These are phyloP conservation scores for Cetraspora pellucida DNA, from an alignment of 192 early-diverging fungal species.

Conservation along the genomic window DNA sequence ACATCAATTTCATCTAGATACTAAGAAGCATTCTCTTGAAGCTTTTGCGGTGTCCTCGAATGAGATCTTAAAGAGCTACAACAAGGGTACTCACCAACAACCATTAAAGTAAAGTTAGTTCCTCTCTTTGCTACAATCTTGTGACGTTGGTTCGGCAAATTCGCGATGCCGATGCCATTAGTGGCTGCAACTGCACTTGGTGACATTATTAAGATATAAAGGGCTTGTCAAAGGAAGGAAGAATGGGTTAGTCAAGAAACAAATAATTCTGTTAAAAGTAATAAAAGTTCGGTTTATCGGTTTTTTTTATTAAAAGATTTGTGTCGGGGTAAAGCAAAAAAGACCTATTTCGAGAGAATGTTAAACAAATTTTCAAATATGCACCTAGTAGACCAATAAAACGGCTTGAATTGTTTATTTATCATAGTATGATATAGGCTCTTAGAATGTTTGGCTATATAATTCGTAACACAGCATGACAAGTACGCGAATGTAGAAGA, in stretches of 20 bases:
- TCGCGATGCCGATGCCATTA: slow-evolving; percentile 93
- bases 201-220: slow-evolving; percentile 37
- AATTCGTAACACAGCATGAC: too few relatives aligned
- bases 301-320: slow-evolving; percentile 17
- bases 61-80: neutral
- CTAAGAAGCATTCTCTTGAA: neutral
- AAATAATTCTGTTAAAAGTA: slow-evolving; percentile 12
- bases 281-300: neutral
- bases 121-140: slow-evolving; percentile 98
- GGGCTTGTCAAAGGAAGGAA: slow-evolving; percentile 15
- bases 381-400: too few relatives aligned
- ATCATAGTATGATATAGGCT: too few relatives aligned
- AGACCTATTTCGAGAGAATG: too few relatives aligned
- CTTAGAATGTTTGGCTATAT: too few relatives aligned
- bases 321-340: too few relatives aligned
- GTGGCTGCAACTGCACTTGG: slow-evolving; percentile 46
- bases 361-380: too few relatives aligned
- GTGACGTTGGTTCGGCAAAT: slow-evolving; percentile 98
- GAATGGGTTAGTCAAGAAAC: slow-evolving; percentile 23
- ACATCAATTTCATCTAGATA: neutral
- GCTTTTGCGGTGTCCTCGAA: neutral
- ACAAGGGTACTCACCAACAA: slow-evolving; percentile 67
- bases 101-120: slow-evolving; percentile 95
- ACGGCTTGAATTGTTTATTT: too few relatives aligned
- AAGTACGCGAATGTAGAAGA: too few relatives aligned